Percentiles rank a stretch among this genome's conserved stretches.
These are phyloP conservation scores for Pseudonitzschia pungens DNA, from an alignment of 108 stramenopile species.

Conservation along the genomic window DNA sequence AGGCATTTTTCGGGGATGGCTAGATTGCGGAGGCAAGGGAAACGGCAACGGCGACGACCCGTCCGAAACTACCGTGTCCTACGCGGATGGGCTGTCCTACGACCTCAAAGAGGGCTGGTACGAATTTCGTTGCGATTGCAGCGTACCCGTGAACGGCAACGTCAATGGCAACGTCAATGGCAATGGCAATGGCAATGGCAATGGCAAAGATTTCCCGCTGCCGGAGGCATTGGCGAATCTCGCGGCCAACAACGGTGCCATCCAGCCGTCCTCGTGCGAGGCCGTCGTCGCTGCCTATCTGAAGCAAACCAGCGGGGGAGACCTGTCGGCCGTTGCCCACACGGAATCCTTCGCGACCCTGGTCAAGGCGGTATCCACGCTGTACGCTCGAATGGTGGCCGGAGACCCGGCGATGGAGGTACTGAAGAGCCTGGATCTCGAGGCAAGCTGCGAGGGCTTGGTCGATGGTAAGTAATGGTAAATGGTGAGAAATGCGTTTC, in stretches of 20 bases:
- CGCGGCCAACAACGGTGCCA: not conserved
- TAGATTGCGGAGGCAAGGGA: conserved; percentile 45
- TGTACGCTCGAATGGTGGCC: conserved; percentile 75
- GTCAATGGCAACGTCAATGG: too few species aligned
- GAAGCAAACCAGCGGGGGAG: conserved; percentile 50
- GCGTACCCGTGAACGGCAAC: not conserved
- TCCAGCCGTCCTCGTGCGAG: not conserved
- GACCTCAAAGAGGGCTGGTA: conserved; percentile 77
- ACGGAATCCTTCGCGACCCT: conserved; percentile 43
- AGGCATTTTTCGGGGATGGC: conserved; percentile 63
- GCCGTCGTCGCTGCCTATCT: conserved; percentile 41
- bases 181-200: too few species aligned
- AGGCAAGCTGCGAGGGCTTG: conserved; percentile 19
- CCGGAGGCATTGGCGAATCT: not conserved
- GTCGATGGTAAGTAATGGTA: conserved; percentile 22
- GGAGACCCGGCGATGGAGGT: conserved; percentile 53
- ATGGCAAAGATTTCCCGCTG: not conserved
- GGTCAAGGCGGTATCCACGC: conserved; percentile 50
- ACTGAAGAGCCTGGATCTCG: conserved; percentile 46
- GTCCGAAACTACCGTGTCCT: conserved; percentile 28
- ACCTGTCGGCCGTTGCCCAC: conserved; percentile 40
- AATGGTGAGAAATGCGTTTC: too few species aligned
- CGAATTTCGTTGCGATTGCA: conserved; percentile 66
- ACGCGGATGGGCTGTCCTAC: conserved; percentile 79
- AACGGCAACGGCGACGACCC: not conserved